Evolutionary conservation across 805 yeast genomes (phyloP).

Genomic region (Kodamaea leandrae): DNA sequence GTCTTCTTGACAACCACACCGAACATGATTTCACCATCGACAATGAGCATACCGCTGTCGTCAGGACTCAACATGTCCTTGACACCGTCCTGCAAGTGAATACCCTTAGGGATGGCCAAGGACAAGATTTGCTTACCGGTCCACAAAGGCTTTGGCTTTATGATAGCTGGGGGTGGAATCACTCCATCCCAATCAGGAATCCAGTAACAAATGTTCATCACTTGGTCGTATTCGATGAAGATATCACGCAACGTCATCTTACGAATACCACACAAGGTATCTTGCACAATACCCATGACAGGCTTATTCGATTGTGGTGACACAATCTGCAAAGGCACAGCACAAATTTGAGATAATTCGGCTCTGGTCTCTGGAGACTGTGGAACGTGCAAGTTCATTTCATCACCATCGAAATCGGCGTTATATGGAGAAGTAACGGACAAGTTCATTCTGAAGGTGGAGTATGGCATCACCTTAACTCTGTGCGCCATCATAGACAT

Average conservation of each 20-base stretch:
- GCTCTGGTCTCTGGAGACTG: constrained; percentile 98
- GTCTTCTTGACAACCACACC: constrained; percentile 98
- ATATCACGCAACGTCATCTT: constrained; percentile 90
- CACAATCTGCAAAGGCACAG: constrained; percentile 96
- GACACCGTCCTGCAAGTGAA: constrained; percentile 90
- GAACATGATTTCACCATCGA: constrained; percentile 93
- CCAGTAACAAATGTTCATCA: constrained; percentile 96
- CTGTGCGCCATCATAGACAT: constrained; percentile 99
- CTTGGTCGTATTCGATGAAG: constrained; percentile 88
- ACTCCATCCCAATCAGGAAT: constrained; percentile 99
- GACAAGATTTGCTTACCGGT: constrained; percentile 94
- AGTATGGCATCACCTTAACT: constrained; percentile 97
- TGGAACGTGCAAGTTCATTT: constrained; percentile 98
- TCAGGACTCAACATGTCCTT: constrained; percentile 79
- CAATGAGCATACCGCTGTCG: constrained; percentile 93
- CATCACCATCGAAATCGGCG: constrained; percentile 99
- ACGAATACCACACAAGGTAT: constrained; percentile 94
- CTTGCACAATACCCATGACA: constrained; percentile 99
- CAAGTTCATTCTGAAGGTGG: constrained; percentile 92
- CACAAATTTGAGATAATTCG: constrained; percentile 90
- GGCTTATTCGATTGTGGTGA: constrained; percentile 99
- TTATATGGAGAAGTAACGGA: constrained; percentile 99
- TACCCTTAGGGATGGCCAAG: constrained; percentile 92
- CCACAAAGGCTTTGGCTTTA: constrained; percentile 96
- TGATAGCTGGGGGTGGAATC: constrained; percentile 90